These are phyloP conservation scores for Leccinum obscurum DNA, from an alignment of 768 basidiomycete genomes.

Conservation along the genomic window DNA sequence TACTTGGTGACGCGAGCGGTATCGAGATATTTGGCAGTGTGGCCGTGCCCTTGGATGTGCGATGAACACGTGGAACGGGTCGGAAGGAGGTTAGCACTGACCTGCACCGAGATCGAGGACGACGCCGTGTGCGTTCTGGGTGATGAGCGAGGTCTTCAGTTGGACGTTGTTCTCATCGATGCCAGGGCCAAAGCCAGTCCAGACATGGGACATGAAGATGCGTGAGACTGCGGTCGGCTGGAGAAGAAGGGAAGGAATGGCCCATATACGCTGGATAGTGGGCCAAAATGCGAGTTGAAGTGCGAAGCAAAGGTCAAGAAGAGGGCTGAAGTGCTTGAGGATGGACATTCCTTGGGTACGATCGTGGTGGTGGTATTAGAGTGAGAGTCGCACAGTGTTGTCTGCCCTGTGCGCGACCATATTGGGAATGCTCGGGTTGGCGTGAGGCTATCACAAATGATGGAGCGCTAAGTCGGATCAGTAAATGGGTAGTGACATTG, in stretches of 20 bases:
- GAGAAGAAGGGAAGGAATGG: slow-evolving; percentile 46
- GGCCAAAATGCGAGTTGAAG: slow-evolving; percentile 40
- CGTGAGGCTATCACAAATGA: not conserved
- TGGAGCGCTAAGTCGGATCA: no score
- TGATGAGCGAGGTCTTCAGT: slow-evolving; percentile 50
- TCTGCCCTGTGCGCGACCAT: no score
- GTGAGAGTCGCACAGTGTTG: not conserved
- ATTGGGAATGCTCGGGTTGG: not conserved
- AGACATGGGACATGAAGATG: slow-evolving; percentile 59
- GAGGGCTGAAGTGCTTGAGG: slow-evolving; percentile 32
- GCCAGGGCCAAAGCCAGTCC: slow-evolving; percentile 49
- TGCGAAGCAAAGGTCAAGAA: slow-evolving; percentile 44
- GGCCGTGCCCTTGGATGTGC: slow-evolving; percentile 54
- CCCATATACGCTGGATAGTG: slow-evolving; percentile 45
- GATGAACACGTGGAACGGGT: not conserved
- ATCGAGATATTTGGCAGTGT: slow-evolving; percentile 62
- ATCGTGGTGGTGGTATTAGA: slow-evolving; percentile 5
- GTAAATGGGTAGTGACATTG: no score
- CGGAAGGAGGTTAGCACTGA: slow-evolving; percentile 21
- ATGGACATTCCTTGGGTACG: slow-evolving; percentile 14
- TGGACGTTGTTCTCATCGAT: slow-evolving; percentile 44
- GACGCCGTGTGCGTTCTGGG: slow-evolving; percentile 53
- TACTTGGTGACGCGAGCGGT: slow-evolving; percentile 55
- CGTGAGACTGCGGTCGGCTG: slow-evolving; percentile 46
- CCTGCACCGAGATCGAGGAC: slow-evolving; percentile 74